These are phyloP conservation scores for Pseudocercospora fuligena DNA, from an alignment of 2,329 filamentous ascomycete species.

Conservation along the genomic window DNA sequence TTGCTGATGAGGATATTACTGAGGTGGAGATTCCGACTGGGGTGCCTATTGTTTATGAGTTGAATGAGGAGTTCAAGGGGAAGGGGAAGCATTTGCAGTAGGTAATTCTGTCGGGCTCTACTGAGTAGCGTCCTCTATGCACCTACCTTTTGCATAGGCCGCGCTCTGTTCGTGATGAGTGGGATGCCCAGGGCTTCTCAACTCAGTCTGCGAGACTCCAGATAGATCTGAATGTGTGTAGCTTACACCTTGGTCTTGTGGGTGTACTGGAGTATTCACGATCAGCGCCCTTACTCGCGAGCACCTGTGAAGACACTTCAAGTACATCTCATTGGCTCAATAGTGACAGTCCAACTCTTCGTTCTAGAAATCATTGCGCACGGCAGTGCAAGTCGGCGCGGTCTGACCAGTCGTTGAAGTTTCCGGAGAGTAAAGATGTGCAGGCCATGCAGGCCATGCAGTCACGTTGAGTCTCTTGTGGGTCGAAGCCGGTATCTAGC, in stretches of 20 bases:
- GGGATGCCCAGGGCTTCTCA: neutral
- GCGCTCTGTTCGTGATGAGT: no score
- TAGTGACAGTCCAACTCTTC: neutral
- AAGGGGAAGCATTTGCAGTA: neutral
- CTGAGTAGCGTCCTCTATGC: no score
- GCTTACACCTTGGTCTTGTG: neutral
- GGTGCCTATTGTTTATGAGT: constrained; percentile 23
- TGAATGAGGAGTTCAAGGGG: constrained; percentile 19
- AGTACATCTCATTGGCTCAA: neutral
- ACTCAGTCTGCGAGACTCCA: neutral
- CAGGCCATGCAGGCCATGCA: neutral
- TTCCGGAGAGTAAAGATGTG: neutral
- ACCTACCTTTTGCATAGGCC: no score
- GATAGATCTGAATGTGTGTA: neutral
- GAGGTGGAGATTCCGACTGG: constrained; percentile 24
- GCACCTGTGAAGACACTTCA: neutral
- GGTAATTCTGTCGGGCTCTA: neutral
- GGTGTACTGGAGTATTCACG: neutral
- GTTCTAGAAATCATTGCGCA: neutral
- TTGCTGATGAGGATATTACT: constrained; percentile 22
- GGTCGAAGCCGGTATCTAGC: neutral
- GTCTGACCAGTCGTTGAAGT: neutral
- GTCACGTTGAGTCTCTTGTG: neutral
- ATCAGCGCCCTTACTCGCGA: neutral
- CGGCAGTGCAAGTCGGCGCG: neutral